phyloP scores from a whole-genome alignment of 352 stramenopile genomes.

The Phytophthora citrophthora region DNA sequence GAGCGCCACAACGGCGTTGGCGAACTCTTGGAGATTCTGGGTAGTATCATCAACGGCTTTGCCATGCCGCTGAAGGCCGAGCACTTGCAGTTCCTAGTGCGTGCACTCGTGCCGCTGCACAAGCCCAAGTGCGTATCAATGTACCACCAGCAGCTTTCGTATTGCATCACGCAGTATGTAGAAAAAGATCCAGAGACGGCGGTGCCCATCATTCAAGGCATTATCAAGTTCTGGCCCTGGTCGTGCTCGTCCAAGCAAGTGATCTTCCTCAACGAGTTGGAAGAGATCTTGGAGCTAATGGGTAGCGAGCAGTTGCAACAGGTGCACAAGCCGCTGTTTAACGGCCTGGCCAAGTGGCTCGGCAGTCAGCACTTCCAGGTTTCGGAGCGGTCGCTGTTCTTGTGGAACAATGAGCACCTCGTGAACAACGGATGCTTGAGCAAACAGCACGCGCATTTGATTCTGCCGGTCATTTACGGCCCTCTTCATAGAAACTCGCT shows the following conservation, averaged over 20 bases:
- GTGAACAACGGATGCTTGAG: conserved; percentile 96
- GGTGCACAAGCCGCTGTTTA: conserved; percentile 83
- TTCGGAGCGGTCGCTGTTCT: conserved; percentile 96
- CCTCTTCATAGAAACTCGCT: conserved; percentile 88
- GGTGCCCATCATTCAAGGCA: conserved; percentile 93
- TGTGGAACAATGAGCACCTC: conserved; percentile 99
- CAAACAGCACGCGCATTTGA: conserved; percentile 92
- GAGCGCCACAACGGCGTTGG: conserved; percentile 96
- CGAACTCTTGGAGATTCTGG: conserved; percentile 98
- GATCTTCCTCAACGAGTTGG: conserved; percentile 98
- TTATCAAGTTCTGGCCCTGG: conserved; percentile 97
- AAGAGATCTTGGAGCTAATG: conserved; percentile 98
- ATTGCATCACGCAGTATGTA: conserved; percentile 99
- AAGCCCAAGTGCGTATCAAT: conserved; percentile 97
- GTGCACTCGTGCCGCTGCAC: conserved; percentile 97
- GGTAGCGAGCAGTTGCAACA: conserved; percentile 80
- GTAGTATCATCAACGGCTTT: conserved; percentile 99
- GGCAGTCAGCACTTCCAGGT: conserved; percentile 97
- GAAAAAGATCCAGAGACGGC: conserved; percentile 99
- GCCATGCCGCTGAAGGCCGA: conserved; percentile 99
- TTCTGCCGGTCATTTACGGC: conserved; percentile 96
- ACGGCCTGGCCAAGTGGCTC: conserved; percentile 88
- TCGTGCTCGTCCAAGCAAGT: conserved; percentile 95
- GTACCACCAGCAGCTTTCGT: conserved; percentile 99
- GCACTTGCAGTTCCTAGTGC: conserved; percentile 95